Base-by-base conservation (phyloP, 2,329 filamentous ascomycete species). In the Teratosphaeria gauchensis region DNA sequence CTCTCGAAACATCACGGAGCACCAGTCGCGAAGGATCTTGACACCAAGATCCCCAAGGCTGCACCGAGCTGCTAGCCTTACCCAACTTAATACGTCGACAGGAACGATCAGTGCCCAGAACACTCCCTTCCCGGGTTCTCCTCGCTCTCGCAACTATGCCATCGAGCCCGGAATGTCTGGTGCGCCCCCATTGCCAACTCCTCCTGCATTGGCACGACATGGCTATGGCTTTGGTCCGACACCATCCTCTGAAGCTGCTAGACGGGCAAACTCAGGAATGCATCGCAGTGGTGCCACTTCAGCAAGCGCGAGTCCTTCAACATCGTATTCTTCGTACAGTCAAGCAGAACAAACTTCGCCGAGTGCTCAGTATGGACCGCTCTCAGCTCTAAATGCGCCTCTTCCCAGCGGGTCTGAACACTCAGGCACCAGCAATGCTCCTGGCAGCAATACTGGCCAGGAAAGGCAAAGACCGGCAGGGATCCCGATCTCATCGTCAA, bases 41-140 rank as follows among this genome's bases (percentile, higher is more conserved):
- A 84, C 81, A 11, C 82, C 84, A 0, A 77, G 79, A 62, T 85
- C 84, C 9, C 83, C 83, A 9, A 72, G 68, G 4, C 56, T 78
- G 48, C 74, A 75, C 57, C 79, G 83, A 61, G 75, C 80, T 30
- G 74, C 78, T 19, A 84, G 80, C 64, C 66, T 81, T 12, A 76
- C 77, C 33, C 57, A 72, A 69, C 65, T 79, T 38, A 74, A 74
- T 53, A 72, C 72, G 33, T 70, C 62, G 0, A 77, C 76, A 19
- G 76, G 74, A 28, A 78, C 76, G 1, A 77, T 79, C 53, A 76
- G 78, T 68, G 77, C 78, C 7, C 75, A 79, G 53, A 73, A 76
- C 59, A 75, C 76, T 4, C 79, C 80, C 1, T 81, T 80, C 58
- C 67, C 78, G 12, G 71, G 73, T 8, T 72, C 75, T 7, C 69